Conservation (phyloP, 768 basidiomycete genomes). For the Ramaria sp. region DNA sequence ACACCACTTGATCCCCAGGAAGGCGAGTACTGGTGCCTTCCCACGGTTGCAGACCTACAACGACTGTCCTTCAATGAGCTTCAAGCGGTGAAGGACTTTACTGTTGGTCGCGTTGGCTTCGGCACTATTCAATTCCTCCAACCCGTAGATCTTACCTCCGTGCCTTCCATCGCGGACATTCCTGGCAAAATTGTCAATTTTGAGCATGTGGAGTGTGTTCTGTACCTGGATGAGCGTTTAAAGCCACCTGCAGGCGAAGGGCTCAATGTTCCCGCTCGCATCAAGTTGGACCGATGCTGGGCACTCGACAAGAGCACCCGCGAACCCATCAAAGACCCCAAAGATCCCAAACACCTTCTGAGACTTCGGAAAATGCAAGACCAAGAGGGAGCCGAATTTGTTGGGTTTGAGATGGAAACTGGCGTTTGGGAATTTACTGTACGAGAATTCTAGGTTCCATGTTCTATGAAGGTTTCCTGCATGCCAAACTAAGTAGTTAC, state of each 20-base stretch:
- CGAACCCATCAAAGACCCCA: slow-evolving; percentile 77
- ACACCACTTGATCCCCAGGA: slow-evolving; percentile 42
- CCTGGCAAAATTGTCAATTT: slow-evolving; percentile 83
- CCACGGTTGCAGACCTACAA: slow-evolving; percentile 62
- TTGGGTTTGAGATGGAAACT: slow-evolving; percentile 63
- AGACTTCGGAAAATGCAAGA: slow-evolving; percentile 76
- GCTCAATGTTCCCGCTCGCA: slow-evolving; percentile 76
- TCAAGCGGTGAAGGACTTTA: slow-evolving; percentile 59
- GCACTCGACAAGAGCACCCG: slow-evolving; percentile 84
- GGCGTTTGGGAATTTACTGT: slow-evolving; percentile 94
- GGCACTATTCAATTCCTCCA: slow-evolving; percentile 78
- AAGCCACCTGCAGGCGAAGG: slow-evolving; percentile 80
- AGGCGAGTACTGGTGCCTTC: slow-evolving; percentile 89
- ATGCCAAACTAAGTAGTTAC: no score
- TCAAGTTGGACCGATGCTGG: slow-evolving; percentile 76
- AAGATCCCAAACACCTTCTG: slow-evolving; percentile 67
- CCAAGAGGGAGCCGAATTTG: slow-evolving; percentile 50
- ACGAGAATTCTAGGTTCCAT: slow-evolving; percentile 84
- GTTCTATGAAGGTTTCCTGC: no score
- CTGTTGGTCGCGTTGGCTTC: slow-evolving; percentile 85
- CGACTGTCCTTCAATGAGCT: slow-evolving; percentile 64
- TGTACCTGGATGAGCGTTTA: slow-evolving; percentile 71
- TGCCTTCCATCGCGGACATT: slow-evolving; percentile 68
- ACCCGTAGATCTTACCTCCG: slow-evolving; percentile 72
- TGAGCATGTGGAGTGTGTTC: slow-evolving; percentile 83